Base-by-base conservation (phyloP, 306 rosid species). In the Lagenaria siceraria region DNA sequence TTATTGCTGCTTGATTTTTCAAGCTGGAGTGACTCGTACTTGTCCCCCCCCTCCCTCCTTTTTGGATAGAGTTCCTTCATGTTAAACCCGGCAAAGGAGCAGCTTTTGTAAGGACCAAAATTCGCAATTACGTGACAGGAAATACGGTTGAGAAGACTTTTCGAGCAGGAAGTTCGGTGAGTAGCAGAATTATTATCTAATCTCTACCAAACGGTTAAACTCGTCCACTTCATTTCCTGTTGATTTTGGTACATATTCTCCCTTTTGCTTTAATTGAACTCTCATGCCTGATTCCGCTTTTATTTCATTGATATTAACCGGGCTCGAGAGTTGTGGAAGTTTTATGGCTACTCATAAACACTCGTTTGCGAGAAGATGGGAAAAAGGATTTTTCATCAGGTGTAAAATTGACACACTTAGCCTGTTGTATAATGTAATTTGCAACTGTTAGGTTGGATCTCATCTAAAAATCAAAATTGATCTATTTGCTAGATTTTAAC, bases 31-130 rank as follows among this genome's bases (percentile, higher is more conserved):
- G 35, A 43, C 62, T 21, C 18, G 46, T 61, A 22, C 21, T 62
- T 77, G 13, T 38, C 64, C 52, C 11, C 5, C 10, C 17, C 49
- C 49, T 11, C 51, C 51, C 51, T 46, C 51, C 51, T 58, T 64
- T 61, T 9, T 79, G 56, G 78, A 56, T 77, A 95, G 98, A 95
- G 87, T 95, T 95, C 86, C 97, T 95, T 74, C 98, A 95, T 21
- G 97, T 95, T 10, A 95, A 95, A 83, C 99, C 99, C 51, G 99
- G 97, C 36, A 95, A 92, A 83, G 99, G 97, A 36, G 97, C 99
- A 14, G 99, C 99, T 22, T 95, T 95, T 80, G 97, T 92, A 53
- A 88, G 99, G 91, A 95, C 99, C 83, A 95, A 89, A 78, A 78
- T 95, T 55, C 93, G 92, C 74, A 95, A 92, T 84, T 89, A 92